phyloP scores from a whole-genome alignment of 2,329 filamentous ascomycete genomes.

The Gremmenia infestans region DNA sequence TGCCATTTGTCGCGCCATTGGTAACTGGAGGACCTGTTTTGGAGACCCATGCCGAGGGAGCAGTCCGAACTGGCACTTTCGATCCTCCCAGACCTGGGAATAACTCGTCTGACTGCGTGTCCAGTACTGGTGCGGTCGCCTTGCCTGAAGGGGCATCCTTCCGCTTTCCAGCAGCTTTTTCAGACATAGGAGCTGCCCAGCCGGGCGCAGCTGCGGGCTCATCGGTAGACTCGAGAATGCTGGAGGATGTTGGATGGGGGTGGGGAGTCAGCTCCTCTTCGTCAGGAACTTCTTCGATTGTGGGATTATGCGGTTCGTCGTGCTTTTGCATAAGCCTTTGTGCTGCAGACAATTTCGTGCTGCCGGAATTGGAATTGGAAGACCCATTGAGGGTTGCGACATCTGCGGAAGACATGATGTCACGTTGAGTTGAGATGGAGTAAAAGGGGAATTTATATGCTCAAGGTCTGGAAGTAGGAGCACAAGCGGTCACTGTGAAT shows the following conservation, averaged over 20 bases:
- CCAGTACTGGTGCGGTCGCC: conserved; percentile 46
- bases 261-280: conserved; percentile 68
- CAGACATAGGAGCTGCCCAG: conserved; percentile 46
- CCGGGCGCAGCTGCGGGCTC: conserved; percentile 42
- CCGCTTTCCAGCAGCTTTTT: conserved; percentile 66
- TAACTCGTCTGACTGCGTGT: conserved; percentile 82
- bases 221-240: conserved; percentile 31
- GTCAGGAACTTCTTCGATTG: conserved; percentile 75
- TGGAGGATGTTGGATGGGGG: conserved; percentile 41
- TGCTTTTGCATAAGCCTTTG: conserved; percentile 64
- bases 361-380: conserved; percentile 17
- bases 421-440: conserved; percentile 1
- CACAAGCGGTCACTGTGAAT: not conserved
- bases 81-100: conserved; percentile 84
- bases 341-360: conserved; percentile 21
- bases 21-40: conserved; percentile 50
- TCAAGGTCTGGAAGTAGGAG: not conserved
- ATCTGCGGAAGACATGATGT: conserved; percentile 26
- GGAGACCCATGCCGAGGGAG: conserved; percentile 69
- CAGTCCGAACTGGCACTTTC: conserved; percentile 50
- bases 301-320: conserved; percentile 51
- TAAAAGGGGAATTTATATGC: conserved; percentile 1
- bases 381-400: conserved; percentile 16
- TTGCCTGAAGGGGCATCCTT: conserved; percentile 47
- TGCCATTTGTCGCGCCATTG: conserved; percentile 47